Evolutionary conservation across 768 basidiomycete genomes (phyloP), one percentile per base, ranked within the genome.

Genomic region (Glaciozyma antarctica): DNA sequence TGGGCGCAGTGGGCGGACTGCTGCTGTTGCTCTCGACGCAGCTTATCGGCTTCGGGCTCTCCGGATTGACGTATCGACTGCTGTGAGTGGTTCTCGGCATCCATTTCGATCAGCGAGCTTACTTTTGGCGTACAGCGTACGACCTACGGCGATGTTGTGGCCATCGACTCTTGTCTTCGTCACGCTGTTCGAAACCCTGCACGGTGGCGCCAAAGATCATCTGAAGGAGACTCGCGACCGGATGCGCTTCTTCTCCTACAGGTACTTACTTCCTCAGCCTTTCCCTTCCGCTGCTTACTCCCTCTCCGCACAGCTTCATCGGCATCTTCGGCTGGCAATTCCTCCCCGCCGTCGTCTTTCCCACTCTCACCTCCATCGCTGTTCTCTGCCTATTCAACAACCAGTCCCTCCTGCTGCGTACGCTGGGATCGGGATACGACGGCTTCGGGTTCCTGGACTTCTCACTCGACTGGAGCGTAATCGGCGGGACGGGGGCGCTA

Each of bases 31-130:
- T 76, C 5, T 66, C 70, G 15, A 75, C 75, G 0, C 75, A 76
- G 55, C 54, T 76, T 5, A 75, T 76, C 48, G 75, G 75, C 0
- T 76, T 75, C 41, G 75, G 75, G 0, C 56, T 76, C 12, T 58
- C 65, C 16, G 75, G 74, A 0, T 24, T 76, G 9, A 70, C 75
- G 1, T 74, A 74, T 34, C 55, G 43, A 45, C 43, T 67, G 12
- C 61, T 70, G 64, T 54, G 30, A 34, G 53, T 15, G 21, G 4
- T 28, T 45, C 41, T 8, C 47, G 43, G 41, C 4, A 7, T 5
- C 3, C 13, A 4, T 15, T 2, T 41, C 22, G 10, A 16, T 43
- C 56, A 22, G 24, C 34, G 9, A 57, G 0, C 24, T 54, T 19
- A 4, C 38, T 41, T 41, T 13, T 15, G 2, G 38, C 28, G 52